phyloP scores from a whole-genome alignment of 2,329 filamentous ascomycete genomes.

The Neofusicoccum laricinum region DNA sequence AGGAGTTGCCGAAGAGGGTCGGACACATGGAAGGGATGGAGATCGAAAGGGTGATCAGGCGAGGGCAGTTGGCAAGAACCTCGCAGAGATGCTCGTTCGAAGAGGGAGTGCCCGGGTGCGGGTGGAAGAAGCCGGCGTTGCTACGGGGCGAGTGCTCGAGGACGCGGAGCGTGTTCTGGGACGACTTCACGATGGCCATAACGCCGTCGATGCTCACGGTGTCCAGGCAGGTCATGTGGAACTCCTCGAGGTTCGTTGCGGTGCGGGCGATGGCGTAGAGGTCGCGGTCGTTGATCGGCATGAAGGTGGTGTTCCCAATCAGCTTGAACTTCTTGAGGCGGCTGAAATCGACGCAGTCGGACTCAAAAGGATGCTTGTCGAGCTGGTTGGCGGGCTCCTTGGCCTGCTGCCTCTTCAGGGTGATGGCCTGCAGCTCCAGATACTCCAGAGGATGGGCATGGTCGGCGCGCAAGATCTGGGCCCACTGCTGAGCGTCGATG shows the following conservation, averaged over 20 bases:
- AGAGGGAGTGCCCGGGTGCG: constrained; percentile 44
- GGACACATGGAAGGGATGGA: constrained; percentile 49
- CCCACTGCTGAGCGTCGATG: constrained; percentile 47
- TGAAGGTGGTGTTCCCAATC: constrained; percentile 53
- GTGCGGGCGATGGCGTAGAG: constrained; percentile 50
- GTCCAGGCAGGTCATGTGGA: constrained; percentile 53
- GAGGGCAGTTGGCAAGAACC: constrained; percentile 45
- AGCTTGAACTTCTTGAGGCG: constrained; percentile 52
- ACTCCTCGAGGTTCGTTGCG: constrained; percentile 50
- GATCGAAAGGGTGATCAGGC: constrained; percentile 48
- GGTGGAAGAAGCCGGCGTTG: constrained; percentile 51
- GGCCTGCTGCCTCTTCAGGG: constrained; percentile 47
- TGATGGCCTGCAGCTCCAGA: constrained; percentile 51
- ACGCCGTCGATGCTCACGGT: constrained; percentile 52
- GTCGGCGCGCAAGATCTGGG: constrained; percentile 44
- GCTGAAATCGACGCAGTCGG: constrained; percentile 46
- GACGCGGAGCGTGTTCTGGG: constrained; percentile 46
- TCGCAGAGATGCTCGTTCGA: constrained; percentile 49
- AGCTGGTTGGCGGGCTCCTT: constrained; percentile 38
- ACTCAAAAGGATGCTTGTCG: constrained; percentile 44
- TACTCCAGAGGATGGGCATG: constrained; percentile 45
- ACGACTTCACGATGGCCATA: constrained; percentile 51
- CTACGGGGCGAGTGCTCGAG: constrained; percentile 54
- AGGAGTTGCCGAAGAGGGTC: constrained; percentile 44
- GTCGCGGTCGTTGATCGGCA: constrained; percentile 51